Evolutionary conservation across 345 rosid species (phyloP).

Genomic region (Abelmoschus esculentus): DNA sequence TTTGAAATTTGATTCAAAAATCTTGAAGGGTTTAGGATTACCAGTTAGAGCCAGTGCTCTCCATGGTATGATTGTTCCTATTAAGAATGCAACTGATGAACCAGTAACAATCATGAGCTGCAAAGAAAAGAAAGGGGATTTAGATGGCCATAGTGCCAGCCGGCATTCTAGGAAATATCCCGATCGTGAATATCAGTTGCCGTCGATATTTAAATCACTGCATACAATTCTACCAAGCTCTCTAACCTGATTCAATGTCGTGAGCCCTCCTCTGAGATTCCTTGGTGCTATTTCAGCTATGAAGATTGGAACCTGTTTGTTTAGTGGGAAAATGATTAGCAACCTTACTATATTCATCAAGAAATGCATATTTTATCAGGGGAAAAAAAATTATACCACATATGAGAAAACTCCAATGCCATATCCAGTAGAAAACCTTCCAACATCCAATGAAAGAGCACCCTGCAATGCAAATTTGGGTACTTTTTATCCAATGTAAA

Average conservation of each 20-base stretch:
- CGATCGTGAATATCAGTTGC: background rate
- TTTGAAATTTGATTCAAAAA: background rate
- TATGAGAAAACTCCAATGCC: conserved; percentile 87
- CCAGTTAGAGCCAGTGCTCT: conserved; percentile 73
- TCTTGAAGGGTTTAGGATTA: conserved; percentile 15
- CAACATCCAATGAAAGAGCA: conserved; percentile 53
- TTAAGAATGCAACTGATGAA: conserved; percentile 52
- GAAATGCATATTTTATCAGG: background rate
- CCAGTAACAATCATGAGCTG: conserved; percentile 82
- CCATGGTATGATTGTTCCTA: conserved; percentile 75
- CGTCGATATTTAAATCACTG: background rate
- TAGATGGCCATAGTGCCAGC: background rate
- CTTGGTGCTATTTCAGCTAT: conserved; percentile 91
- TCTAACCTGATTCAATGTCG: conserved; percentile 66
- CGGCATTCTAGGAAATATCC: background rate
- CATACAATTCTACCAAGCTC: background rate
- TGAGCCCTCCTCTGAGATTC: conserved; percentile 69
- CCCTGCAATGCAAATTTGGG: conserved; percentile 33
- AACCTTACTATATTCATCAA: background rate
- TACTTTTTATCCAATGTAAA: background rate
- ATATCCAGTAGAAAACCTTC: conserved; percentile 83
- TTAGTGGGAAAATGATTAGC: background rate
- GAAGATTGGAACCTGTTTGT: conserved; percentile 62
- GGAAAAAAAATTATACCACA: conserved; percentile 42
- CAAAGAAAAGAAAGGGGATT: conserved; percentile 7